phyloP scores from a whole-genome alignment of 2,329 filamentous ascomycete species.

The Fusarium pseudoanthophilum region DNA sequence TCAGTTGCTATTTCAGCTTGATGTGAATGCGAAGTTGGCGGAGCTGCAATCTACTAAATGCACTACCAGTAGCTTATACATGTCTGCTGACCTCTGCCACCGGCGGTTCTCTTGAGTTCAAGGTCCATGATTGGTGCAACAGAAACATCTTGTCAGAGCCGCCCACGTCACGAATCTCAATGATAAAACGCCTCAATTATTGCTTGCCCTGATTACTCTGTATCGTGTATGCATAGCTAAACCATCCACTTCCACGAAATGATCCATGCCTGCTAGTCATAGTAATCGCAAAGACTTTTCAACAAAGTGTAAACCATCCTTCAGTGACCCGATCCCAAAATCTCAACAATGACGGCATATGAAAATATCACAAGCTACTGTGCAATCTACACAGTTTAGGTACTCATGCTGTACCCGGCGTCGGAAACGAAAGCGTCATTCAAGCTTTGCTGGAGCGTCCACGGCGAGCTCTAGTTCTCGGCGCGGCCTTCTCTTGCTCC shows the following conservation, averaged over 20 bases:
- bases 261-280: neutral
- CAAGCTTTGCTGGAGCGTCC: constrained; percentile 44
- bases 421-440: neutral
- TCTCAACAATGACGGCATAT: neutral
- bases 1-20: constrained; percentile 14
- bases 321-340: neutral
- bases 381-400: neutral
- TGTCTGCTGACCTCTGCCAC: neutral
- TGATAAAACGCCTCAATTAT: neutral
- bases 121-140: neutral
- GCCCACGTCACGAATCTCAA: neutral
- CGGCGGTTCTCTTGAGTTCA: neutral
- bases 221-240: neutral
- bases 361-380: neutral
- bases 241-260: neutral
- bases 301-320: constrained; percentile 11
- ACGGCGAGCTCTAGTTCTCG: constrained; percentile 45
- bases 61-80: neutral
- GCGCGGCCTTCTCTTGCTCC: constrained; percentile 45
- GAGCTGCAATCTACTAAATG: neutral
- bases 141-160: neutral
- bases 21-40: neutral
- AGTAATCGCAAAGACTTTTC: constrained; percentile 6
- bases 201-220: neutral
- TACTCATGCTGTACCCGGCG: neutral